A percentile compares a stretch with the other conserved stretches of the same genome.
These are phyloP conservation scores for Phytophthora parvispora DNA, from an alignment of 352 stramenopile species.

Conservation along the genomic window DNA sequence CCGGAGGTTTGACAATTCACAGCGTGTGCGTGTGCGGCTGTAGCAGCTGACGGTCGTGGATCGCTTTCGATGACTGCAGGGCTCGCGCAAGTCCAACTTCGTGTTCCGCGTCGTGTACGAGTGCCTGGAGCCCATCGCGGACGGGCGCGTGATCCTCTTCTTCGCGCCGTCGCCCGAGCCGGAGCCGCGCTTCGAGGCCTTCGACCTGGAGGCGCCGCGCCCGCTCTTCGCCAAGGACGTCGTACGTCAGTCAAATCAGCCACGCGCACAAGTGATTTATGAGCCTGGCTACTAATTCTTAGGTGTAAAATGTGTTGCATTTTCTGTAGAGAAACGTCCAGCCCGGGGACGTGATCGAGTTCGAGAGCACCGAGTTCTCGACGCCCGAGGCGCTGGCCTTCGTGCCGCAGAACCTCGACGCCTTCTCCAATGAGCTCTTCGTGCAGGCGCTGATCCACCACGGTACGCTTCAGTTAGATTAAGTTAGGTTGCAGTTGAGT, in stretches of 20 bases:
- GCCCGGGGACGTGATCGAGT: conserved; percentile 66
- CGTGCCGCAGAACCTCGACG: conserved; percentile 60
- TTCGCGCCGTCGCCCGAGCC: conserved; percentile 49
- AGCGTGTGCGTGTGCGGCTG: too few species aligned
- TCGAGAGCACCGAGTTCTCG: conserved; percentile 73
- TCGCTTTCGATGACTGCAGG: conserved; percentile 28
- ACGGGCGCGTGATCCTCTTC: conserved; percentile 73
- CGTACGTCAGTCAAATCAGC: conserved; percentile 25
- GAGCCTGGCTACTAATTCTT: too few species aligned
- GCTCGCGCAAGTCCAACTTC: conserved; percentile 55
- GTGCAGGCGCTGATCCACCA: conserved; percentile 77
- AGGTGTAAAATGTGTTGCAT: too few species aligned
- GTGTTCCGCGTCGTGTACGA: conserved; percentile 64
- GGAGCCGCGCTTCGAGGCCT: conserved; percentile 67
- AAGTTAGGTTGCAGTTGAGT: background rate
- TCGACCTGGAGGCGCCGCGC: conserved; percentile 59
- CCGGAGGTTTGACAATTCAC: too few species aligned
- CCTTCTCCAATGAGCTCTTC: conserved; percentile 54
- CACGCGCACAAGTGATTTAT: conserved; percentile 1
- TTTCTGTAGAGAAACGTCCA: conserved; percentile 49
- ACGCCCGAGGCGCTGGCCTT: conserved; percentile 68
- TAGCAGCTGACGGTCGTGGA: background rate
- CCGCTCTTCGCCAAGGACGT: conserved; percentile 80
- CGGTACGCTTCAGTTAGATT: too few species aligned
- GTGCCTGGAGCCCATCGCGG: conserved; percentile 41